Evolutionary conservation across 1,284 basidiomycete genomes (phyloP), one percentile per base, ranked within the genome.

Genomic region (Fomitopsis palustris): DNA sequence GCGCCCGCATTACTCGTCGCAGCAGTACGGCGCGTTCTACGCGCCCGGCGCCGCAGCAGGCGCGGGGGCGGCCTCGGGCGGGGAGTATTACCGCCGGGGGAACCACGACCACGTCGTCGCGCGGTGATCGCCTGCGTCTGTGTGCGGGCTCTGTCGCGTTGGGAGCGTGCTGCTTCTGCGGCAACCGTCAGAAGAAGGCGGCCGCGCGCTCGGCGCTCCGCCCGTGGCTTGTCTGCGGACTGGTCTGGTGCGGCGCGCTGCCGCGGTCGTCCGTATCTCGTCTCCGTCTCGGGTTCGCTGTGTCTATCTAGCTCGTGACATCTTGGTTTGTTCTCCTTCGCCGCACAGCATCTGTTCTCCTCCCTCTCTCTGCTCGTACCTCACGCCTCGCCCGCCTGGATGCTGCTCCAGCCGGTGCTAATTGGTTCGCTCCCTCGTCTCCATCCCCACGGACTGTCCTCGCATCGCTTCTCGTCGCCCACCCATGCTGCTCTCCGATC

Each of bases 1-100:
- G 52, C 62, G 58, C 23, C 58, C 57, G 43, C 58, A 60, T 29
- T 61, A 60, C 42, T 19, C 35, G 27, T 55, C 58, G 14, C 35
- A 55, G 54, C 55, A 57, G 57, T 60, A 61, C 45, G 49, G 16
- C n/a, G 49, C 49, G 49, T 29, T 52, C 31, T 52, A 52, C 25
- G 45, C 45, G 25, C 14, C 45, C 6, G 45, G n/a, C n/a, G n/a
- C n/a, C n/a, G n/a, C n/a, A n/a, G n/a, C 25, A 45, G 41, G 41
- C 5, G 42, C 42, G 42, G 17, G 8, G 16, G 42, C 42, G 45
- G 31, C 29, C 19, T 17, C 19, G 31, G 49, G 33, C n/a, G 49
- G 33, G 10, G 49, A 31, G 12, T 52, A 52, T n/a, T 52, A 52
- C 19, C 49, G 49, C 49, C 49, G 49, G 3, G 49, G 19, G 19